phyloP scores from a whole-genome alignment of 2,329 filamentous ascomycete species.

The Botryotinia calthae region DNA sequence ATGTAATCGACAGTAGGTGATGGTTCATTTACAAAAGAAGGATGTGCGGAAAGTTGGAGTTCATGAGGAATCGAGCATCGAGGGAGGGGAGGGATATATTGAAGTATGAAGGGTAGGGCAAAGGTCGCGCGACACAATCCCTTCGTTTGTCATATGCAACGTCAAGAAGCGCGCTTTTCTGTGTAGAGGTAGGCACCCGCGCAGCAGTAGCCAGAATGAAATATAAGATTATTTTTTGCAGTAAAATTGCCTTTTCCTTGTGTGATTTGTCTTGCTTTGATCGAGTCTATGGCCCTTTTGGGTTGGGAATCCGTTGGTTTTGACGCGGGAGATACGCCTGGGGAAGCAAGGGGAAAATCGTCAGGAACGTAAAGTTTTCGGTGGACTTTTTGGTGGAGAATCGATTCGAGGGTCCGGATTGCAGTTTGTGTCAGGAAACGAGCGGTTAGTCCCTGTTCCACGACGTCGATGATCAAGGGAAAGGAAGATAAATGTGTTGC shows the following conservation, averaged over 20 bases:
- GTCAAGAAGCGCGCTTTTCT: constrained; percentile 33
- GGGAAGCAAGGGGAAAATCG: constrained; percentile 32
- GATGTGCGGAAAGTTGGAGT: constrained; percentile 27
- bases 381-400: constrained; percentile 22
- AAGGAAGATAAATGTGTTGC: constrained; percentile 16
- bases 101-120: constrained; percentile 35
- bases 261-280: constrained; percentile 28
- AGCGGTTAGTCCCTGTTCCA: constrained; percentile 22
- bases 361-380: constrained; percentile 30
- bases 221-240: constrained; percentile 19
- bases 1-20: constrained; percentile 37
- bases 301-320: constrained; percentile 23
- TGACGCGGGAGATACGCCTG: constrained; percentile 27
- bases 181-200: constrained; percentile 38
- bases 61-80: constrained; percentile 36
- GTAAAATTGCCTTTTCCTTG: constrained; percentile 27
- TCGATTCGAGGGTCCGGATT: constrained; percentile 21
- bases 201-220: constrained; percentile 25
- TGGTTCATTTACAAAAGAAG: constrained; percentile 39
- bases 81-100: constrained; percentile 34
- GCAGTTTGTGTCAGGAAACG: constrained; percentile 19
- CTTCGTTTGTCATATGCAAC: constrained; percentile 41
- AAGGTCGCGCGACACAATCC: constrained; percentile 39
- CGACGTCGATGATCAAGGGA: constrained; percentile 21
- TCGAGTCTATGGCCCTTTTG: constrained; percentile 28